Conservation (phyloP, 352 stramenopile species). For the Phytophthora parvispora region DNA sequence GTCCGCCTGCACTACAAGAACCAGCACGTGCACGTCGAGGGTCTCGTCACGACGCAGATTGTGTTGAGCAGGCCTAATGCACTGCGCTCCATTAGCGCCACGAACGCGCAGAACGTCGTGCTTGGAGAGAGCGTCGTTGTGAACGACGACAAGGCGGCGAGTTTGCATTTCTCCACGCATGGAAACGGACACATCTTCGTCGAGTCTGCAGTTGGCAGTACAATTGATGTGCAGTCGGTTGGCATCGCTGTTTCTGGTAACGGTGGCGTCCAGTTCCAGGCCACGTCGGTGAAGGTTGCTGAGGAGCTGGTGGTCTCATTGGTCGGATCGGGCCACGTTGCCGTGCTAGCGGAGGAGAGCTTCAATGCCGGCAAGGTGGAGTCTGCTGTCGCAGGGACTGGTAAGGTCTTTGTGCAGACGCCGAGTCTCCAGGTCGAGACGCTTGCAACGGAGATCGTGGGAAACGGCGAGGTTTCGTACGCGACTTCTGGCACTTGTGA, state of each 20-base stretch:
- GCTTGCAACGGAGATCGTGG: constrained; percentile 32
- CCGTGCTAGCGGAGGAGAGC: constrained; percentile 32
- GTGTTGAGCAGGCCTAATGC: constrained; percentile 27
- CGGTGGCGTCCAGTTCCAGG: constrained; percentile 40
- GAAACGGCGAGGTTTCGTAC: constrained; percentile 49
- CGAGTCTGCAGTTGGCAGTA: not conserved
- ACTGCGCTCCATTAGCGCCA: constrained; percentile 20
- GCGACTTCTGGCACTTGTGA: constrained; percentile 38
- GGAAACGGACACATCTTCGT: constrained; percentile 30
- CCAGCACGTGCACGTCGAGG: constrained; percentile 36
- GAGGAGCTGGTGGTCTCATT: constrained; percentile 22
- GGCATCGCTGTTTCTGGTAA: constrained; percentile 27
- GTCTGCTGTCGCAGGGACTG: constrained; percentile 36
- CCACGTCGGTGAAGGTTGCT: constrained; percentile 28
- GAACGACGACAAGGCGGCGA: constrained; percentile 27
- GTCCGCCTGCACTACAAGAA: constrained; percentile 61
- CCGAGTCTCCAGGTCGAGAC: constrained; percentile 9
- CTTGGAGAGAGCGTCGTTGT: constrained; percentile 41
- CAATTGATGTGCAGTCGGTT: constrained; percentile 19
- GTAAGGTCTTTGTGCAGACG: constrained; percentile 45
- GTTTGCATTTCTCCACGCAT: constrained; percentile 32
- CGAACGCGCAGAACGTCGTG: constrained; percentile 35
- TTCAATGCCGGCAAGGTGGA: constrained; percentile 27
- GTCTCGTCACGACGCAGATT: constrained; percentile 48
- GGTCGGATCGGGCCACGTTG: constrained; percentile 24